phyloP scores from a whole-genome alignment of 768 basidiomycete species.

The Lanmaoa pseudosensibilis region DNA sequence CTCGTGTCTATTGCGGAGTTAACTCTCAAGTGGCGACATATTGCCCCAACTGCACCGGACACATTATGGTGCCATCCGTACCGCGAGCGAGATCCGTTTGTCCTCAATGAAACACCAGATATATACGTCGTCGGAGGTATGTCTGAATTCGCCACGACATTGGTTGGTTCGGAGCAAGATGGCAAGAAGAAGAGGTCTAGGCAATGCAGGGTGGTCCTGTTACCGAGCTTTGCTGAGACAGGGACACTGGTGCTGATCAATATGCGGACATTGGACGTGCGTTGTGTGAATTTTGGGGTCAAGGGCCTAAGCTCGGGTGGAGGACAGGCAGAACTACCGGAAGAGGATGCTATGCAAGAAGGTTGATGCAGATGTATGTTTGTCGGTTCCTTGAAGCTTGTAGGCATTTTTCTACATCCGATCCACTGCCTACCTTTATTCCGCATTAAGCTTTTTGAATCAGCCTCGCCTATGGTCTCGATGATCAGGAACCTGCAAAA shows the following conservation, averaged over 20 bases:
- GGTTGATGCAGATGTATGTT: conserved; percentile 15
- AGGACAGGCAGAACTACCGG: conserved; percentile 2
- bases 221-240: conserved; percentile 79
- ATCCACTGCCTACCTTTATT: not conserved
- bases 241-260: conserved; percentile 81
- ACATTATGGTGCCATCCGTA: conserved; percentile 99
- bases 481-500: not conserved
- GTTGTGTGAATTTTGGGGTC: conserved; percentile 56
- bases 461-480: not conserved
- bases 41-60: conserved; percentile 98
- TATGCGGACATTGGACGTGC: conserved; percentile 71
- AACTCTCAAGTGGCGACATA: conserved; percentile 90
- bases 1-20: conserved; percentile 71
- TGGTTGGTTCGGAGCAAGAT: conserved; percentile 48
- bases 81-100: conserved; percentile 83
- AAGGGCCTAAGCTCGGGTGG: conserved; percentile 32
- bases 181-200: conserved; percentile 28
- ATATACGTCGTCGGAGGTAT: conserved; percentile 94
- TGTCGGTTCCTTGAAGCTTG: not conserved
- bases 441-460: not conserved
- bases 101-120: conserved; percentile 82
- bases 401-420: not conserved
- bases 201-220: conserved; percentile 70
- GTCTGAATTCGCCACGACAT: conserved; percentile 71
- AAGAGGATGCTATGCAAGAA: conserved; percentile 26